Base-by-base conservation (phyloP, 2,329 filamentous ascomycete species). In the Corynespora cassiicola region DNA sequence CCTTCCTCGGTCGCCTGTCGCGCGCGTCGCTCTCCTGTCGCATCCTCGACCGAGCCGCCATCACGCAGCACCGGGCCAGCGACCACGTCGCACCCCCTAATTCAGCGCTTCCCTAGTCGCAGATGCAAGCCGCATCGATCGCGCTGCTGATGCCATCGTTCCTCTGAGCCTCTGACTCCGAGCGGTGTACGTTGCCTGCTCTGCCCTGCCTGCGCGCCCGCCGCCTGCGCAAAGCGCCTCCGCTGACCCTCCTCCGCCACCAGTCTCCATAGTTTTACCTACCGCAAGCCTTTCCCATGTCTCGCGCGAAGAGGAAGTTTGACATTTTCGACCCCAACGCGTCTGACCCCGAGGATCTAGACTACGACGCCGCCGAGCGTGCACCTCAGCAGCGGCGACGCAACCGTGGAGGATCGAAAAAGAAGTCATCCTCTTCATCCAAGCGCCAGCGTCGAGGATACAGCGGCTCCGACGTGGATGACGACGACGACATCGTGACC, bases 401-500 rank as follows among this genome's bases (percentile, higher is more conserved):
- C 38, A 54, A 58, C 35, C 47, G 49, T 39, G 48, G 43, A 39
- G 52, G 58, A 4, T 56, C 63, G 5, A 65, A 57, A 47, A 63
- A 58, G 50, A 61, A 53, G 42, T 39, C 48, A 16, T 46, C 52
- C 25, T 69, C 68, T 58, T 39, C 48, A 16, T 46, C 52, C 25
- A 70, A 69, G 58, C 56, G 63, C 30, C 52, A 56, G 42, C 63
- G 65, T 36, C 62, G 59, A 42, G 50, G 32, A 16, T 68, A 68
- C 50, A 45, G 42, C 47, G 61, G 56, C 31, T 65, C 61, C 31
- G 66, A 70, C 36, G 61, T 65, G 22, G 66, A 68, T 49, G 65
- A 72, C 43, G 74, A 75, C 53, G 78, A 77, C 41, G 74, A 78
- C 27, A 69, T 75, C 36, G 68, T 72, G 6, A 69, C 69, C 22